Percentiles rank a stretch among this genome's conserved stretches.
These are phyloP conservation scores for Debaryomyces fabryi DNA, from an alignment of 1,139 yeast genomes.

Conservation along the genomic window DNA sequence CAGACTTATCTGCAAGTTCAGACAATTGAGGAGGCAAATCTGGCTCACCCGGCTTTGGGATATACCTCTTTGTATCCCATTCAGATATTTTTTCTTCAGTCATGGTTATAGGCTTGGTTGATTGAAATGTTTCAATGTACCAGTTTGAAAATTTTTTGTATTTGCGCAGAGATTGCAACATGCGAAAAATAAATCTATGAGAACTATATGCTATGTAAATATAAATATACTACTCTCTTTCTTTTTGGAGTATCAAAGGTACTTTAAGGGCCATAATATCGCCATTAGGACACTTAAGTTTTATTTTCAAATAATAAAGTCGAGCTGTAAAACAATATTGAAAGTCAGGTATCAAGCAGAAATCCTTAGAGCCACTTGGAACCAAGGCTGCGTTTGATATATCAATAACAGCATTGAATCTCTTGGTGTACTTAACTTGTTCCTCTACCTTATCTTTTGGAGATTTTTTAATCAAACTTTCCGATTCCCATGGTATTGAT, in stretches of 20 bases:
- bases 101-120: constrained; percentile 5
- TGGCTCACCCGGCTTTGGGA: constrained; percentile 80
- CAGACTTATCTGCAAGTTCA: constrained; percentile 62
- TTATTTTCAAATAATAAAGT: constrained; percentile 36
- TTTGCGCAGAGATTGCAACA: constrained; percentile 9
- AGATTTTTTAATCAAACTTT: constrained; percentile 16
- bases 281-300: constrained; percentile 31
- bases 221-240: not conserved
- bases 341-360: constrained; percentile 43
- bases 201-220: not conserved
- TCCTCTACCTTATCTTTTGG: constrained; percentile 17
- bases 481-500: constrained; percentile 27
- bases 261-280: constrained; percentile 33
- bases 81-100: constrained; percentile 37
- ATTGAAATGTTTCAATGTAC: not conserved
- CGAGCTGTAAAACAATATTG: constrained; percentile 40
- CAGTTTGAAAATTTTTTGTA: constrained; percentile 5
- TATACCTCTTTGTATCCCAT: constrained; percentile 60
- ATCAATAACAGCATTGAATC: constrained; percentile 26
- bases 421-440: constrained; percentile 23
- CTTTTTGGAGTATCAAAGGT: constrained; percentile 32
- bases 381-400: constrained; percentile 18
- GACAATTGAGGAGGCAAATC: constrained; percentile 80
- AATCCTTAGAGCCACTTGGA: constrained; percentile 20
- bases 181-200: constrained; percentile 1